Base-by-base conservation (phyloP, 257 asterid species). In the Ophiorrhiza pumila region DNA sequence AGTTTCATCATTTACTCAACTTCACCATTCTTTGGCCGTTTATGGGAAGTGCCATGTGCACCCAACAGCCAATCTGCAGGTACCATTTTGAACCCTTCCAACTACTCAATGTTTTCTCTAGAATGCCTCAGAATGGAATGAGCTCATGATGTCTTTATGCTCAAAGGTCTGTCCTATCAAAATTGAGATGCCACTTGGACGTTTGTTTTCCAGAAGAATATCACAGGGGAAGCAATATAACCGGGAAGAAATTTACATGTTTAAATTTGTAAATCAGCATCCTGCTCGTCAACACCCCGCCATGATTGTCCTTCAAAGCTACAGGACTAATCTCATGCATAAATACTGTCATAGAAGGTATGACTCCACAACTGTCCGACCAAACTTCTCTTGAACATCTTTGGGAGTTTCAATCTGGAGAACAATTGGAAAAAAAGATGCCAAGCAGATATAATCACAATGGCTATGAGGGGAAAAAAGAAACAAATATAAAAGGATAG, bases 371-470 rank as follows among this genome's bases (percentile, higher is more conserved):
- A 91, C 97, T 55, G 93, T 91, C 35, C 96, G 85, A 23, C 98
- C 98, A 18, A 91, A 90, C 90, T 90, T 90, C 71, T 91, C 93
- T 82, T 91, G 89, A 55, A 90, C 91, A 47, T 91, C 98, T 82
- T 89, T 87, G 69, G 96, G 97, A 71, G 96, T 89, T 80, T 93
- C 97, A 73, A 91, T 84, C 97, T 93, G 83, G 47, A 31, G 63
- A 65, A 75, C 35, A 29, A 71, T n/a, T 67, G 72, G 63, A 71
- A 34, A 39, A 34, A 52, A 57, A 69, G 6, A 65, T 35, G 76
- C 37, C 77, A 70, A 58, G 72, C 62, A 65, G 61, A 41, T 29
- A 53, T n/a, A 63, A 43, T 55, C 61, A 7, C 49, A 46, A 11
- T 31, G 42, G 32, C 29, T 69, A 53, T 41, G 68, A 74, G 53